Conservation (phyloP, 228 moss, liverwort and hornwort species). For the Sphagnum magellanicum region DNA sequence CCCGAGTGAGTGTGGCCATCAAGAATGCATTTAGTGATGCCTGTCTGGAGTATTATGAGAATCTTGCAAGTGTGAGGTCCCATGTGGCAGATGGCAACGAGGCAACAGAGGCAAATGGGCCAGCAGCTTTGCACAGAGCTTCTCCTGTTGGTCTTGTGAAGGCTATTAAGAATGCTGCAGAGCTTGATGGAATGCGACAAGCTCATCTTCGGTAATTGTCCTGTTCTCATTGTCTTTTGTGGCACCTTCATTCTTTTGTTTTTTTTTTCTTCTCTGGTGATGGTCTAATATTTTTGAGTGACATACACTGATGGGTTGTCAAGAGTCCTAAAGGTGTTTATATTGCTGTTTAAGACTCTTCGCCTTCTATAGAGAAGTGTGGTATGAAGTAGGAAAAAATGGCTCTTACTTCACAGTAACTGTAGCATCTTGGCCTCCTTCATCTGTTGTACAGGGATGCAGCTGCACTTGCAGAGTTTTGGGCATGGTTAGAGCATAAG, state of each 20-base stretch:
- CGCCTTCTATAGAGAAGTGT: too few relatives aligned
- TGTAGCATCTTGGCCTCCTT: too few relatives aligned
- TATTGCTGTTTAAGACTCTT: too few relatives aligned
- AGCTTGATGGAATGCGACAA: conserved; percentile 99
- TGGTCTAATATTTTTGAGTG: too few relatives aligned
- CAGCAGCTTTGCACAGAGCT: conserved; percentile 70
- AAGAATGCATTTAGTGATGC: conserved; percentile 86
- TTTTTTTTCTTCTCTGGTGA: too few relatives aligned
- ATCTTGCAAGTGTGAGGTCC: conserved; percentile 24
- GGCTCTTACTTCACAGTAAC: too few relatives aligned
- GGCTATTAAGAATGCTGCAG: conserved; percentile 85
- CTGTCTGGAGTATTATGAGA: conserved; percentile 66
- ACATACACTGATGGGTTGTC: too few relatives aligned
- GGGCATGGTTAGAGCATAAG: conserved; percentile 73
- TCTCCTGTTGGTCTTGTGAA: conserved; percentile 75
- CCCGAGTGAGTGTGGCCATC: conserved; percentile 85
- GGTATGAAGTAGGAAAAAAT: too few relatives aligned
- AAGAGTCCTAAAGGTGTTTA: too few relatives aligned
- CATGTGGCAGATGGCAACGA: conserved; percentile 2
- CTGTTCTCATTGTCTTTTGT: background rate
- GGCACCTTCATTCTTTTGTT: too few relatives aligned
- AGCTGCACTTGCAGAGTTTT: conserved; percentile 85
- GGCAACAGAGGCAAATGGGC: conserved; percentile 57
- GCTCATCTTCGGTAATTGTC: conserved; percentile 79
- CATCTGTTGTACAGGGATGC: conserved; percentile 54